Percentiles rank a stretch among this genome's conserved stretches.
Evolutionary conservation across 257 asterid genomes (phyloP).

Genomic region (Jacaranda mimosifolia): DNA sequence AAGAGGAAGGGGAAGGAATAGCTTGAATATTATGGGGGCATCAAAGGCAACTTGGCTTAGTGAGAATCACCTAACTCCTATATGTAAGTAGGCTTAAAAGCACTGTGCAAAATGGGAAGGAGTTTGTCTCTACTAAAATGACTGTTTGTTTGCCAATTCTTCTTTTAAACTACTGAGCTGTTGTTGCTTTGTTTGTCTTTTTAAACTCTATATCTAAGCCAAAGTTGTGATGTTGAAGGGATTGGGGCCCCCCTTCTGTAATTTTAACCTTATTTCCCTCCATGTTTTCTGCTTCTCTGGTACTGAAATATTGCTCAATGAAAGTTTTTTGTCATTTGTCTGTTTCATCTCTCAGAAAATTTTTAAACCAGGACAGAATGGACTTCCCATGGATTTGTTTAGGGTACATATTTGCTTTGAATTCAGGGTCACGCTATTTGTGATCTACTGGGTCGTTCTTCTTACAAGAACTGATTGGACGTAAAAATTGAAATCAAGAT

Average conservation of each 20-base stretch:
- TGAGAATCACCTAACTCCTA: not conserved
- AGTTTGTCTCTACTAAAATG: constrained; percentile 29
- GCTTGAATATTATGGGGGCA: too few species aligned
- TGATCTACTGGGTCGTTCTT: too few species aligned
- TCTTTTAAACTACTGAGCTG: not conserved
- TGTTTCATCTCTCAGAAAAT: not conserved
- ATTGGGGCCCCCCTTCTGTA: not conserved
- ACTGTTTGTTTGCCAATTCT: constrained; percentile 23
- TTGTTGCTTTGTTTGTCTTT: not conserved
- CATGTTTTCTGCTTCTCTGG: not conserved
- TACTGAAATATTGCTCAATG: not conserved
- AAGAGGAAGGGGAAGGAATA: too few species aligned
- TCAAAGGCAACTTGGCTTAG: not conserved
- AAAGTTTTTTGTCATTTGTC: not conserved
- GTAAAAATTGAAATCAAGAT: too few species aligned
- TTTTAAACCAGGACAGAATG: not conserved
- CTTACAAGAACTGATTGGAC: too few species aligned
- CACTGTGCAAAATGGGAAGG: not conserved
- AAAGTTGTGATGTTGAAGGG: constrained; percentile 13
- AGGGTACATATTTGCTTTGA: too few species aligned
- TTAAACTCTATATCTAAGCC: not conserved
- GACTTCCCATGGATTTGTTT: too few species aligned
- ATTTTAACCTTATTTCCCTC: not conserved
- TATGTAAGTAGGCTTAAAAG: not conserved
- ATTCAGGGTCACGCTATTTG: too few species aligned